Percentiles rank a stretch among this genome's conserved stretches.
These are phyloP conservation scores for Hypsizygus ulmarius DNA, from an alignment of 1,284 basidiomycete genomes.

Conservation along the genomic window DNA sequence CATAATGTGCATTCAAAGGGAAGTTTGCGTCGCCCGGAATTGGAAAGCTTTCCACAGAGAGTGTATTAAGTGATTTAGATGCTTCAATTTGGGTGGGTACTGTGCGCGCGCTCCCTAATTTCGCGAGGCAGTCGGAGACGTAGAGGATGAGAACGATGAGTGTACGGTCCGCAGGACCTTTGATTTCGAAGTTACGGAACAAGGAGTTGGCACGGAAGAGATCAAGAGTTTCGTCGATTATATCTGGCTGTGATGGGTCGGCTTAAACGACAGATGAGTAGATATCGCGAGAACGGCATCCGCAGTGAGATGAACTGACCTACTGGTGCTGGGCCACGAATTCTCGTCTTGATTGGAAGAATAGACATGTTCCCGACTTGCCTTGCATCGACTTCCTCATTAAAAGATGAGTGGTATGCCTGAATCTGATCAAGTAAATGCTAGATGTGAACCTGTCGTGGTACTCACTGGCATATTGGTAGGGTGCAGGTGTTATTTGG, in stretches of 20 bases:
- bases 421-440: constrained; percentile 30
- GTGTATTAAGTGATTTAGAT: constrained; percentile 83
- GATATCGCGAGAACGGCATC: constrained; percentile 14
- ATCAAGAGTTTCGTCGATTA: constrained; percentile 95
- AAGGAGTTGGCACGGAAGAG: constrained; percentile 99
- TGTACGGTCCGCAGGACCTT: constrained; percentile 93
- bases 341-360: constrained; percentile 88
- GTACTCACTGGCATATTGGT: constrained; percentile 57
- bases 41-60: constrained; percentile 90
- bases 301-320: constrained; percentile 43
- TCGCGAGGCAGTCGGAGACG: constrained; percentile 95
- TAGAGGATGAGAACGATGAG: constrained; percentile 98
- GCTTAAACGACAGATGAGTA: constrained; percentile 39
- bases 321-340: constrained; percentile 88
- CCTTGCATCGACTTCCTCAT: constrained; percentile 80
- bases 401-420: constrained; percentile 97
- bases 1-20: constrained; percentile 90
- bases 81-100: constrained; percentile 83
- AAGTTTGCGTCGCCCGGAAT: constrained; percentile 97
- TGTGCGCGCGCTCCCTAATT: constrained; percentile 69
- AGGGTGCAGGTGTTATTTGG: constrained; percentile 18
- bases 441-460: not conserved
- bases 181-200: constrained; percentile 99
- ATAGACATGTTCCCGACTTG: constrained; percentile 90
- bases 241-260: constrained; percentile 80